These are phyloP conservation scores for Debaryomyces sp. DNA, from an alignment of 1,139 yeast genomes.

Conservation along the genomic window DNA sequence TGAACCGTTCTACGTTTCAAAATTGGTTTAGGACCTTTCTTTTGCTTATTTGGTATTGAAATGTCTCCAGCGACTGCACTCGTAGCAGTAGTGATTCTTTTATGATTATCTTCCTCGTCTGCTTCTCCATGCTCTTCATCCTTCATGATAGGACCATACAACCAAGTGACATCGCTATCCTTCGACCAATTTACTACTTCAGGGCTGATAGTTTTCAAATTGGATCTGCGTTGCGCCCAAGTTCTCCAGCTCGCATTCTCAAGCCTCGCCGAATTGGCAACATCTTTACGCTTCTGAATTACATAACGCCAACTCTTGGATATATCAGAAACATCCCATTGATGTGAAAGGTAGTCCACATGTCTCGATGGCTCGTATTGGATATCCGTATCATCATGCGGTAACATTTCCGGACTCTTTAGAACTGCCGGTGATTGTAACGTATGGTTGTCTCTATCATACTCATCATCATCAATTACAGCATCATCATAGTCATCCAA, in stretches of 20 bases:
- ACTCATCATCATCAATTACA: neutral
- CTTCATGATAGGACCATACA: slow-evolving; percentile 75
- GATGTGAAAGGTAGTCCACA: slow-evolving; percentile 91
- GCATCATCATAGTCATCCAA: slow-evolving; percentile 3
- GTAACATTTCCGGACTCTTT: slow-evolving; percentile 45
- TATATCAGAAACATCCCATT: slow-evolving; percentile 94
- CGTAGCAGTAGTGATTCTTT: slow-evolving; percentile 35
- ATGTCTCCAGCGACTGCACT: slow-evolving; percentile 53
- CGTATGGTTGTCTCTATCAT: slow-evolving; percentile 8
- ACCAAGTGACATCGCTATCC: slow-evolving; percentile 79
- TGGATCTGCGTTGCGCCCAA: slow-evolving; percentile 77
- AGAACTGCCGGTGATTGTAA: slow-evolving; percentile 18
- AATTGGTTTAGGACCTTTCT: slow-evolving; percentile 64
- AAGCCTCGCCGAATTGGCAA: slow-evolving; percentile 66
- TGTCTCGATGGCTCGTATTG: slow-evolving; percentile 82
- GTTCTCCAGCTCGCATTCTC: slow-evolving; percentile 88
- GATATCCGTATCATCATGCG: slow-evolving; percentile 86
- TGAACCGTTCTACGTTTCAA: slow-evolving; percentile 79
- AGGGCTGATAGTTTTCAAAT: slow-evolving; percentile 69
- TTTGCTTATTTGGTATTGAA: slow-evolving; percentile 31
- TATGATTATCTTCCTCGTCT: slow-evolving; percentile 25
- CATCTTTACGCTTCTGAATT: slow-evolving; percentile 74
- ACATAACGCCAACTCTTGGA: slow-evolving; percentile 95
- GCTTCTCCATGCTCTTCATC: slow-evolving; percentile 39
- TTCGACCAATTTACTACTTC: slow-evolving; percentile 79